Base-by-base conservation (phyloP, 768 basidiomycete species). In the Pulveroboletus ravenelii region DNA sequence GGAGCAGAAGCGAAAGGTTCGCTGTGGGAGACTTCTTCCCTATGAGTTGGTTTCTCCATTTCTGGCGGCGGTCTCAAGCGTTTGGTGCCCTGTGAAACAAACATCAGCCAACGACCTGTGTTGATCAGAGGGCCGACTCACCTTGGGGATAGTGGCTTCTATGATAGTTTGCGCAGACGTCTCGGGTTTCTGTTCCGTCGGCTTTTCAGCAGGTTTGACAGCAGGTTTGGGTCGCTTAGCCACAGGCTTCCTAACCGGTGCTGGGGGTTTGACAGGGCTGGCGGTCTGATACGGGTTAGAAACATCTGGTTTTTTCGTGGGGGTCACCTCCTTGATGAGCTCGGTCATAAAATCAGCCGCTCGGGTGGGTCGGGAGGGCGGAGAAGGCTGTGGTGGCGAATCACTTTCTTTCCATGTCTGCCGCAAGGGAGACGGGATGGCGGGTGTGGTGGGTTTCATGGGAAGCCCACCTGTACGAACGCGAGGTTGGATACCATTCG, bases 281-380 rank as follows among this genome's bases (percentile, higher is more conserved):
- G 82, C 81, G 17, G 78, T 76, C 63, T 89, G 84, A 60, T 91
- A 90, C 0, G 89, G 89, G 63, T 91, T 91, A 45, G 78, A 79
- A 38, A 89, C 75, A 57, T 86, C 87, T 18, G 79, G 75, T 51
- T 73, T 81, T 65, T 78, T 81, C 13, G 78, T 74, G 0, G 85
- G 84, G 0, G 84, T 83, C 8, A 78, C 80, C 56, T 85, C 84
- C 64, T 85, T 84, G 56, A 88, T 81, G 47, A 89, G 72, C 47
- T 81, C 81, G 1, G 81, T 74, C 78, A 88, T 81, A 46, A 81
- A 79, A 60, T 72, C 78, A 10, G 86, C 87, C 6, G 85, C 80
- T 58, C 82, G 79, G 2, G 85, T 87, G 25, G 78, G 80, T 61
- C 45, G 72, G 32, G 54, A 60, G 52, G 52, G 59, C 10, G 48